A percentile compares a stretch with the other conserved stretches of the same genome.
Evolutionary conservation across 2,329 filamentous ascomycete genomes (phyloP).

Genomic region (Cordyceps militaris): DNA sequence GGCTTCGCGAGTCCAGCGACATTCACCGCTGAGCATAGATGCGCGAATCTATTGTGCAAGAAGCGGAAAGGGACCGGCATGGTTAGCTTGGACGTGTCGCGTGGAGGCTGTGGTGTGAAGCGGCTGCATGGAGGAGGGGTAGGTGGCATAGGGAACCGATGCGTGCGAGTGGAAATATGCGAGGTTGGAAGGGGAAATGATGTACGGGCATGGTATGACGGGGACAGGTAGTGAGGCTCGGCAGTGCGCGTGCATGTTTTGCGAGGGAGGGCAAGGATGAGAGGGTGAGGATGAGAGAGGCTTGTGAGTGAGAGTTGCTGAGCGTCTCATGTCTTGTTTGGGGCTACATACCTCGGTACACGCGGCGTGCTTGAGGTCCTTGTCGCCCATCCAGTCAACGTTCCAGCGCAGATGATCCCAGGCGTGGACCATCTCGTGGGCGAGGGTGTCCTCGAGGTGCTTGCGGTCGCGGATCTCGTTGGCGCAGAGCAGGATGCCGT

Average conservation of each 20-base stretch:
- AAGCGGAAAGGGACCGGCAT: conserved; percentile 9
- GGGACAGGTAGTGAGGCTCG: not conserved
- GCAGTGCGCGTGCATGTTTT: not conserved
- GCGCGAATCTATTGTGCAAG: conserved; percentile 65
- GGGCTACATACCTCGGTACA: conserved; percentile 69
- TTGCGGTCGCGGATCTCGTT: conserved; percentile 77
- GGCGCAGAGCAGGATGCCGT: conserved; percentile 86
- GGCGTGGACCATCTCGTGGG: conserved; percentile 97
- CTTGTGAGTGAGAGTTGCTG: conserved; percentile 2
- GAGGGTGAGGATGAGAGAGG: not conserved
- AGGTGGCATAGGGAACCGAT: not conserved
- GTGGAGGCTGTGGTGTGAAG: not conserved
- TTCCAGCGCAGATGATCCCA: conserved; percentile 92
- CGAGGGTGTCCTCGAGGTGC: conserved; percentile 86
- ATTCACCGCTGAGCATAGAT: conserved; percentile 88
- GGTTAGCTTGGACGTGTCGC: conserved; percentile 8
- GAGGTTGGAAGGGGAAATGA: conserved; percentile 4
- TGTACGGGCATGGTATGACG: not conserved
- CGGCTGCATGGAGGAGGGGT: not conserved
- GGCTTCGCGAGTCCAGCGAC: conserved; percentile 80
- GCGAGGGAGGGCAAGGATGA: not conserved
- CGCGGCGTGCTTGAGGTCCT: conserved; percentile 77
- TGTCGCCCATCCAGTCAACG: conserved; percentile 67
- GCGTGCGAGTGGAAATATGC: conserved; percentile 3
- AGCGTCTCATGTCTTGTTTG: conserved; percentile 3